phyloP scores from a whole-genome alignment of 2,329 filamentous ascomycete species.

The Ophiostoma ips region DNA sequence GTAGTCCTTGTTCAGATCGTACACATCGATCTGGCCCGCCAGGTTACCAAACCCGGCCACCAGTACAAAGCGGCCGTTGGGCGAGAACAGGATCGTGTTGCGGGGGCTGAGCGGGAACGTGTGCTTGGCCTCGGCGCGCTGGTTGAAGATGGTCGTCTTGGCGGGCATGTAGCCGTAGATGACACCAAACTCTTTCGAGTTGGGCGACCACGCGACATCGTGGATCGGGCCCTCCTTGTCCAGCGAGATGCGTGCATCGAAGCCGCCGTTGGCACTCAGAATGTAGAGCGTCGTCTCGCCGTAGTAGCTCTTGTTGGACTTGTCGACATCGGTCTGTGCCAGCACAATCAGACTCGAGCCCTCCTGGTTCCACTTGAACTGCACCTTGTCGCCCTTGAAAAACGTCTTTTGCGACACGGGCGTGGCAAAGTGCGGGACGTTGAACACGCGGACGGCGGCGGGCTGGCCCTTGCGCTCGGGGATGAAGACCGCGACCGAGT shows the following conservation, averaged over 20 bases:
- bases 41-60: conserved; percentile 96
- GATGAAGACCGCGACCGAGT: conserved; percentile 87
- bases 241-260: conserved; percentile 80
- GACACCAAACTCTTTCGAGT: conserved; percentile 93
- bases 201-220: conserved; percentile 96
- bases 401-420: conserved; percentile 96
- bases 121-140: conserved; percentile 67
- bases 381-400: conserved; percentile 98
- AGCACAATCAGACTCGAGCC: conserved; percentile 88
- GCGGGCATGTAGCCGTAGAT: conserved; percentile 99
- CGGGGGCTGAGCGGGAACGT: conserved; percentile 76
- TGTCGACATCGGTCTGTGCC: conserved; percentile 95
- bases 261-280: conserved; percentile 76
- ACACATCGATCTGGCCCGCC: conserved; percentile 94
- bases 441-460: conserved; percentile 85
- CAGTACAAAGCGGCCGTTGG: conserved; percentile 80
- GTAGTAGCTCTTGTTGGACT: conserved; percentile 98
- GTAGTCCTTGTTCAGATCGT: conserved; percentile 90
- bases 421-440: conserved; percentile 70
- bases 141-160: conserved; percentile 96
- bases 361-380: conserved; percentile 92
- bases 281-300: conserved; percentile 96
- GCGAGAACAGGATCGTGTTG: conserved; percentile 92
- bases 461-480: conserved; percentile 95
- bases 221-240: conserved; percentile 95